Base-by-base conservation (phyloP, 345 rosid genomes). In the Corchorus capsularis region DNA sequence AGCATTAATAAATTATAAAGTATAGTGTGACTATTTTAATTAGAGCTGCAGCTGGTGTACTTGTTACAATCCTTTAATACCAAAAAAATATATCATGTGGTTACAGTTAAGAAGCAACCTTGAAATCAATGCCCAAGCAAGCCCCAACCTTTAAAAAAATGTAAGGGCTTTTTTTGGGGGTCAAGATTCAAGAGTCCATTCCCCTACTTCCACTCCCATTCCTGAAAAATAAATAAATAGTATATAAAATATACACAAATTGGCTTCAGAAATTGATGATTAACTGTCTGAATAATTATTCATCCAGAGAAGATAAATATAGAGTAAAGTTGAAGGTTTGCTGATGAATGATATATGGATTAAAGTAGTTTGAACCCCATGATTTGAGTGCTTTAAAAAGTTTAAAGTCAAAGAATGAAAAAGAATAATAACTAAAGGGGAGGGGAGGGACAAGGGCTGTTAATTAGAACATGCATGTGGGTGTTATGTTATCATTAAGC, bases 31-130 rank as follows among this genome's bases (percentile, higher is more conserved):
- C 71, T 68, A 50, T 77, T 74, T 71, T 81, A 77, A 74, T 79
- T 76, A 71, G 79, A 68, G 76, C 71, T 79, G 79, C 77, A 74
- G 61, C 73, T 78, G 82, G 73, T 75, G 47, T 78, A 57, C 79
- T 75, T 66, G 75, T 47, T 63, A 64, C 57, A 72, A 72, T 32
- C 55, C 80, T 77, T 73, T 12, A 63, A 75, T 70, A 56, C 43
- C 16, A 71, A 72, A 59, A 32, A 55, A 75, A 56, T 22, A 56
- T 22, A 53, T 77, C 82, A 84, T 76, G 87, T 82, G 85, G 81
- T 56, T 79, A 86, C 85, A 85, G 83, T 85, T 85, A 75, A 77
- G 83, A 75, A 84, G 67, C 74, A 77, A 81, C 84, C 75, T 71
- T 83, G 81, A 84, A 82, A 75, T 70, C 83, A 73, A 81, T 75